phyloP scores from a whole-genome alignment of 768 basidiomycete genomes.

The Pulveroboletus ravenelii region DNA sequence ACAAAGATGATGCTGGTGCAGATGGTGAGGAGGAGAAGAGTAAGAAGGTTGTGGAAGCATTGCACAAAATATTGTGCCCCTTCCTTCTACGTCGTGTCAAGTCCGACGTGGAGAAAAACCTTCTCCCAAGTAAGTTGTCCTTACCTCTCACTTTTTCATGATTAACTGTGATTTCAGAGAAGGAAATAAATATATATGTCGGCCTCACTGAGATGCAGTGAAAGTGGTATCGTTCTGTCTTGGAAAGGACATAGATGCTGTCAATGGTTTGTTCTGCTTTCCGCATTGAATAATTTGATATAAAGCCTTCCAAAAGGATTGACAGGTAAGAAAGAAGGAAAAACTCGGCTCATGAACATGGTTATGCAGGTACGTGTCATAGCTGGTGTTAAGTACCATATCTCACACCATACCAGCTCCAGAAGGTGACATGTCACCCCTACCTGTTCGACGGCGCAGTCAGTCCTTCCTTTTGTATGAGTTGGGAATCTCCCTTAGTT shows the following conservation, averaged over 20 bases:
- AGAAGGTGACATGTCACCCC: slow-evolving; percentile 87
- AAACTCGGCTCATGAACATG: slow-evolving; percentile 96
- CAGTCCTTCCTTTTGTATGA: slow-evolving; percentile 18
- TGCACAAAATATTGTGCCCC: slow-evolving; percentile 94
- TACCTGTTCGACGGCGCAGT: slow-evolving; percentile 93
- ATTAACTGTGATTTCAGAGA: slow-evolving; percentile 49
- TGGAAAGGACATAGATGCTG: slow-evolving; percentile 98
- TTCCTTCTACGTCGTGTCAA: slow-evolving; percentile 94
- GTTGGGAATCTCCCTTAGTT: neutral
- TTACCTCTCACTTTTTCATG: neutral
- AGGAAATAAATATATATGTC: slow-evolving; percentile 98
- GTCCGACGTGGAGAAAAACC: slow-evolving; percentile 92
- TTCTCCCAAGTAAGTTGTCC: slow-evolving; percentile 70
- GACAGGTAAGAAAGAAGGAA: slow-evolving; percentile 97
- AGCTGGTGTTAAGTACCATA: neutral
- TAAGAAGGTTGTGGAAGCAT: slow-evolving; percentile 90
- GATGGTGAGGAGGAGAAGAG: slow-evolving; percentile 78
- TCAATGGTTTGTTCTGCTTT: slow-evolving; percentile 61
- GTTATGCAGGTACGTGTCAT: slow-evolving; percentile 80
- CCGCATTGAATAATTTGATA: neutral
- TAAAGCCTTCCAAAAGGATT: slow-evolving; percentile 46
- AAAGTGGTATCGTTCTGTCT: slow-evolving; percentile 93
- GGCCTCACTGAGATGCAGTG: slow-evolving; percentile 96
- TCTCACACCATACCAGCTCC: slow-evolving; percentile 37
- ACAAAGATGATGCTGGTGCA: slow-evolving; percentile 70